These are phyloP conservation scores for Cladosporium halotolerans DNA, from an alignment of 2,329 filamentous ascomycete species.

Conservation along the genomic window DNA sequence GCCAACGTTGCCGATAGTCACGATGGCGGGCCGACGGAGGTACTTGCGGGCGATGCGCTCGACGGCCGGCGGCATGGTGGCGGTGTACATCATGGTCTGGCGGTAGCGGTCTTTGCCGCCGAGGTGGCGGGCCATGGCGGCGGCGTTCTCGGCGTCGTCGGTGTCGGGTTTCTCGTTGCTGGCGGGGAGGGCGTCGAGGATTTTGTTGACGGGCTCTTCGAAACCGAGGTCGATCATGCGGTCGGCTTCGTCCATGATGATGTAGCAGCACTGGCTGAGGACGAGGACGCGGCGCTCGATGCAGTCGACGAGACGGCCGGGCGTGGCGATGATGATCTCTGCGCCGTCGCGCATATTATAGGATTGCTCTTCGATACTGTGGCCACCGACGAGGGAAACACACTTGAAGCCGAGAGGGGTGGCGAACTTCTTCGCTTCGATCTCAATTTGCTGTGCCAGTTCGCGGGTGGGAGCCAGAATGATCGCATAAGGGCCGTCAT, in stretches of 20 bases:
- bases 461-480: conserved; percentile 95
- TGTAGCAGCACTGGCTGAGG: conserved; percentile 91
- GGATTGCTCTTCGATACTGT: conserved; percentile 88
- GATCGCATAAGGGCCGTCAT: conserved; percentile 94
- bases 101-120: conserved; percentile 74
- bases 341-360: conserved; percentile 86
- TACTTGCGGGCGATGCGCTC: conserved; percentile 98
- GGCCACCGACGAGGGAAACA: conserved; percentile 96
- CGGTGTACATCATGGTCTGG: conserved; percentile 99
- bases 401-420: conserved; percentile 85
- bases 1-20: conserved; percentile 88
- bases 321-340: conserved; percentile 97
- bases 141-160: conserved; percentile 80
- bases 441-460: conserved; percentile 93
- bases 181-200: conserved; percentile 87
- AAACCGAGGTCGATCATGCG: conserved; percentile 99
- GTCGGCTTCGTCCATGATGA: conserved; percentile 99
- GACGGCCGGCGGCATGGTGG: conserved; percentile 88
- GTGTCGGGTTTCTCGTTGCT: conserved; percentile 92
- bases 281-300: conserved; percentile 90
- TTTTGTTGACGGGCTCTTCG: conserved; percentile 95
- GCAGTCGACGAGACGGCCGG: conserved; percentile 92
- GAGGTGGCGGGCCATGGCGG: conserved; percentile 75
- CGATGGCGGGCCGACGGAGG: conserved; percentile 82
- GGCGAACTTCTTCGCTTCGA: conserved; percentile 89